Evolutionary conservation across 1,139 yeast species (phyloP), one percentile per base, ranked within the genome.

Genomic region (Sugiyamaella paludigena): DNA sequence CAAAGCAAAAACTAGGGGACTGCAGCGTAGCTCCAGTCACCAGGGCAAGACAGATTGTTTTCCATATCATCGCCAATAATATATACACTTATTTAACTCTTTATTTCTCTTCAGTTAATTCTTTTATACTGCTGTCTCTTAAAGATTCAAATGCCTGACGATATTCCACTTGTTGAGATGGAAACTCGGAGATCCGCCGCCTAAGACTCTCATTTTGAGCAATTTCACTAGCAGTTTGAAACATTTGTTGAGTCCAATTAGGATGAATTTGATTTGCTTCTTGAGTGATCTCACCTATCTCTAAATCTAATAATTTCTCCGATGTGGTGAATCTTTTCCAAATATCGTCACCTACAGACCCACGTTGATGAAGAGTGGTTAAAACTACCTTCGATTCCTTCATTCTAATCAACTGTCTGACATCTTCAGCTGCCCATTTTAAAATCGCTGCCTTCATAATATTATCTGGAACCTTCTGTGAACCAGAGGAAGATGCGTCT

Each of bases 171-270:
- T 62, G 64, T 50, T 57, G 54, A 36, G 57, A 47, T 7, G 78
- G 81, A 60, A 86, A 76, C n/a, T 88, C 79, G 34, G 69, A 68
- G 50, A 88, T 73, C 62, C 97, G 81, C 72, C 94, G 80, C 69
- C 94, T 79, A 49, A 92, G 74, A 0, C 96, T 96, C 68, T 87
- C 95, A 65, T 91, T 91, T 69, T 88, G 87, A 57, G 96, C 87
- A 43, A 92, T 83, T 63, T 92, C 98, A 62, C 85, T 92, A 32
- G 92, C 87, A 15, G 85, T 79, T 10, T 85, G 84, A 64, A 89
- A 85, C 61, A 88, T 80, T 46, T 77, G 71, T 57, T 80, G 84
- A 7, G 84, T 79, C 96, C 97, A 91, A 27, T 88, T 94, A 45
- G 81, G 78, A 64, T 87, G 87, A 58, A 79, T 72, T 13, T 69